Evolutionary conservation across 1,284 basidiomycete species (phyloP).

Genomic region (Cryptococcus wingfieldii): DNA sequence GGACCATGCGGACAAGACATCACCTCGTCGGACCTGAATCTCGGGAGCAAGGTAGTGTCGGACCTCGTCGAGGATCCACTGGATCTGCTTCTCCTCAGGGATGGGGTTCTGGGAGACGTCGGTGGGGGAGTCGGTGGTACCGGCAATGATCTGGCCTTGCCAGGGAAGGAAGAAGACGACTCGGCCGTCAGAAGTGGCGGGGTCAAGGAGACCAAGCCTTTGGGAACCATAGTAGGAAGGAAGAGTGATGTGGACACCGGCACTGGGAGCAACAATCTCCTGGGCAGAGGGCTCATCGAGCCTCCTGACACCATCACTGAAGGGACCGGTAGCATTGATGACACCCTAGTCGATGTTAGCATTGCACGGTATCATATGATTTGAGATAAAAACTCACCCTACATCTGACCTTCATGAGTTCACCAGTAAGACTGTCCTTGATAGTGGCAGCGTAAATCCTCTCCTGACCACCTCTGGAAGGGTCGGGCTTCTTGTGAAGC

Average conservation of each 20-base stretch:
- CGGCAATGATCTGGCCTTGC: slow-evolving; percentile 96
- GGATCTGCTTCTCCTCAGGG: slow-evolving; percentile 89
- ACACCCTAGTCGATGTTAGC: slow-evolving; percentile 58
- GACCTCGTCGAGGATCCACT: slow-evolving; percentile 88
- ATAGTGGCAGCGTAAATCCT: slow-evolving; percentile 73
- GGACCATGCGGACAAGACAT: slow-evolving; percentile 93
- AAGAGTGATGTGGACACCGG: slow-evolving; percentile 93
- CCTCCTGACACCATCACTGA: slow-evolving; percentile 78
- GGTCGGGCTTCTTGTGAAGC: slow-evolving; percentile 63
- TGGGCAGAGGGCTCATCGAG: slow-evolving; percentile 78
- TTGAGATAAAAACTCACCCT: slow-evolving; percentile 54
- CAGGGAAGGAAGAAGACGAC: slow-evolving; percentile 99
- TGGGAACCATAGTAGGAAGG: slow-evolving; percentile 96
- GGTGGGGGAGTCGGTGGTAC: slow-evolving; percentile 87
- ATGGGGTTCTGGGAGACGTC: slow-evolving; percentile 72
- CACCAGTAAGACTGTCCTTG: slow-evolving; percentile 76
- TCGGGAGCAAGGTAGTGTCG: slow-evolving; percentile 83
- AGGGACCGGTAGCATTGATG: slow-evolving; percentile 95
- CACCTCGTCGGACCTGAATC: slow-evolving; percentile 90
- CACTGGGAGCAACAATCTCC: slow-evolving; percentile 86
- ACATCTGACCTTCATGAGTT: slow-evolving; percentile 76
- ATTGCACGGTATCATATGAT: background rate
- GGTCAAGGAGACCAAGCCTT: slow-evolving; percentile 93
- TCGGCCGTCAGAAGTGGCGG: slow-evolving; percentile 89
- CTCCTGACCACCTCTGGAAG: slow-evolving; percentile 51